Evolutionary conservation across 805 yeast genomes (phyloP).

Genomic region (Lipomyces starkeyi): DNA sequence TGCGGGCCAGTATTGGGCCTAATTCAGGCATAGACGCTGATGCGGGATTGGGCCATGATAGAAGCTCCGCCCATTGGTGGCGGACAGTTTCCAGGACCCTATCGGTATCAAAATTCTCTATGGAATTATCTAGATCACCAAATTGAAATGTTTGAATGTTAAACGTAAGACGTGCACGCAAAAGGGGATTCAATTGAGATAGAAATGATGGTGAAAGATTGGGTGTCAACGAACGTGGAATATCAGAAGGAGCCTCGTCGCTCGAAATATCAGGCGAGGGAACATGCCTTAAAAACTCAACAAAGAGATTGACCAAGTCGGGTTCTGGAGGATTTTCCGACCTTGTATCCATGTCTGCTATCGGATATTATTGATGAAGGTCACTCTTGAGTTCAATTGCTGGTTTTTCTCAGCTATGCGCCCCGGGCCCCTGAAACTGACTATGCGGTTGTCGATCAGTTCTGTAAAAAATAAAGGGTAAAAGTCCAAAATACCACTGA

Average conservation of each 20-base stretch:
- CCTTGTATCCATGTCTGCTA: neutral
- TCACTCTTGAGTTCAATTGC: too few species aligned
- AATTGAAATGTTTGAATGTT: slow-evolving; percentile 11
- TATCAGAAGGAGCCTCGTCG: neutral
- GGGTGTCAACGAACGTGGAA: slow-evolving; percentile 4
- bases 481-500: too few species aligned
- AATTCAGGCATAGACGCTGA: slow-evolving; percentile 13
- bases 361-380: neutral
- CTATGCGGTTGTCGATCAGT: too few species aligned
- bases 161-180: slow-evolving; percentile 30
- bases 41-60: slow-evolving; percentile 22
- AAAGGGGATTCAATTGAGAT: slow-evolving; percentile 23
- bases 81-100: slow-evolving; percentile 9
- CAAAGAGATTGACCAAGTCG: neutral
- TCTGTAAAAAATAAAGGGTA: too few species aligned
- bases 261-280: neutral
- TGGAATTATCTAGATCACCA: neutral
- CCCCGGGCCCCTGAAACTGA: too few species aligned
- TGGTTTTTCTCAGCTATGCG: too few species aligned
- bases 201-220: slow-evolving; percentile 16
- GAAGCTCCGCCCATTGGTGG: slow-evolving; percentile 27
- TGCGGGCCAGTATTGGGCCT: slow-evolving; percentile 25
- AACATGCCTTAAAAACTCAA: slow-evolving; percentile 4
- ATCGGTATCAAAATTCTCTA: neutral
- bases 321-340: slow-evolving; percentile 8